These are phyloP conservation scores for Hordeum pubiflorum DNA, from an alignment of 202 grass and related monocot species.

Conservation along the genomic window DNA sequence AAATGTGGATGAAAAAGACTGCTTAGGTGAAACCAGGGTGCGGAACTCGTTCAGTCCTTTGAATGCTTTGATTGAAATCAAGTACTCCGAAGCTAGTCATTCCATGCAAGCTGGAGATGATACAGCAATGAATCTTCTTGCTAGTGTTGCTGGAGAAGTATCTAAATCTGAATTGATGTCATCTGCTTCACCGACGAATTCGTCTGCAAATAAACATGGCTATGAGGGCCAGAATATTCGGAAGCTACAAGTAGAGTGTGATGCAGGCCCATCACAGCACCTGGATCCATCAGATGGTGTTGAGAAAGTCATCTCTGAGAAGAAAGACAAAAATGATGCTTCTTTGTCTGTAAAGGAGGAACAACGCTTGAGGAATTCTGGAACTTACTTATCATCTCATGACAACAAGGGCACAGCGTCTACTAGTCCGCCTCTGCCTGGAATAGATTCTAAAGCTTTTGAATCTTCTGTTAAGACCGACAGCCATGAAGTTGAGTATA, in stretches of 20 bases:
- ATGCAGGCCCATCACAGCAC: conserved; percentile 7
- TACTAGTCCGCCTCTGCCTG: not conserved
- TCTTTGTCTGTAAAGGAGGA: conserved; percentile 24
- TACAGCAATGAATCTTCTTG: conserved; percentile 69
- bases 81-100: conserved; percentile 44
- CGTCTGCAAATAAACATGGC: conserved; percentile 19
- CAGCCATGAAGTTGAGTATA: conserved; percentile 16
- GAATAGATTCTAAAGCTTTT: conserved; percentile 17
- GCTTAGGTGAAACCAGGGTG: conserved; percentile 25
- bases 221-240: conserved; percentile 21
- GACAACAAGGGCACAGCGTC: conserved; percentile 8
- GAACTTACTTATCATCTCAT: not conserved
- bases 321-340: conserved; percentile 30
- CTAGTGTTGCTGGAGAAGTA: conserved; percentile 76
- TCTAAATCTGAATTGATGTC: conserved; percentile 60
- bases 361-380: not conserved
- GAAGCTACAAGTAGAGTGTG: conserved; percentile 32
- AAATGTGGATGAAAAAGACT: conserved; percentile 31
- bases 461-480: conserved; percentile 25
- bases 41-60: conserved; percentile 45
- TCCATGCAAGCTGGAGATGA: conserved; percentile 46
- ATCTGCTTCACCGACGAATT: conserved; percentile 31
- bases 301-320: conserved; percentile 12
- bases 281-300: conserved; percentile 5
- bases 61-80: conserved; percentile 60